Percentiles rank a stretch among this genome's conserved stretches.
Evolutionary conservation across 2,329 filamentous ascomycete species (phyloP).

Genomic region (Scytalidium lignicola): DNA sequence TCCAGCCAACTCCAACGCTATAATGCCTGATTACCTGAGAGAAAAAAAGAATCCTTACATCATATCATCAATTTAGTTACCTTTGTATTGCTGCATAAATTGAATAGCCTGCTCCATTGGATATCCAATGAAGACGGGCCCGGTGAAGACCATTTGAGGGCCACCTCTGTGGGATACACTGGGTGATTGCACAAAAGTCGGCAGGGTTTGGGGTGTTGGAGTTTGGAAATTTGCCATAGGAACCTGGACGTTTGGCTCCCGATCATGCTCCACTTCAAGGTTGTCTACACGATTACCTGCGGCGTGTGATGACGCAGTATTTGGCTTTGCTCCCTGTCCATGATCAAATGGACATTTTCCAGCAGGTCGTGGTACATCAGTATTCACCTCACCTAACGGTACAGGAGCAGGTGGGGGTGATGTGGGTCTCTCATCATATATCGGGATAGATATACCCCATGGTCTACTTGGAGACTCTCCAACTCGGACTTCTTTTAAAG

Average conservation of each 20-base stretch:
- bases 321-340: conserved; percentile 9
- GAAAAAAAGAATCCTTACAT: not conserved
- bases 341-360: conserved; percentile 53
- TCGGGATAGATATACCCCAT: conserved; percentile 84
- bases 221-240: not conserved
- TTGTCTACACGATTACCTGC: conserved; percentile 13
- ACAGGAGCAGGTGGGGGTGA: conserved; percentile 53
- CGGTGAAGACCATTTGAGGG: conserved; percentile 81
- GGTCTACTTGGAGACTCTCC: conserved; percentile 90
- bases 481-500: conserved; percentile 82
- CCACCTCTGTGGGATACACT: conserved; percentile 19
- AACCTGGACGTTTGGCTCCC: conserved; percentile 3
- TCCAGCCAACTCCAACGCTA: not conserved
- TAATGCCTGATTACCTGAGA: not conserved
- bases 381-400: conserved; percentile 20
- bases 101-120: conserved; percentile 75
- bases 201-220: conserved; percentile 30
- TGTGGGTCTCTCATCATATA: conserved; percentile 44
- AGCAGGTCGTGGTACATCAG: conserved; percentile 18
- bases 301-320: conserved; percentile 1
- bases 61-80: conserved; percentile 13
- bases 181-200: conserved; percentile 47
- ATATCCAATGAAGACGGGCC: conserved; percentile 92
- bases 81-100: conserved; percentile 53
- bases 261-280: conserved; percentile 34